phyloP scores from a whole-genome alignment of 2,329 filamentous ascomycete species.

The Botryotinia globosa region DNA sequence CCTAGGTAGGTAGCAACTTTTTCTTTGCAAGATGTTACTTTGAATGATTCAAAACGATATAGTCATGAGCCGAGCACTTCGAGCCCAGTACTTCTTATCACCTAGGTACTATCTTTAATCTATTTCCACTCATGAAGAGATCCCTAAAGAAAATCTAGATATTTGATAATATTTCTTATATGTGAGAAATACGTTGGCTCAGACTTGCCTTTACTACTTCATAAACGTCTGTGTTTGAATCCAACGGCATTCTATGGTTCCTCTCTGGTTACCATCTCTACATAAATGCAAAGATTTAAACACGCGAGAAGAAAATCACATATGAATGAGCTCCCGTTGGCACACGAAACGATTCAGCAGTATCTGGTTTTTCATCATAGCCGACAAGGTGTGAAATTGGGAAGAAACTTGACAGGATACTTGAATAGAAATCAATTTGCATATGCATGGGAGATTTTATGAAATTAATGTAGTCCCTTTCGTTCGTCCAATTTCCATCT shows the following conservation, averaged over 20 bases:
- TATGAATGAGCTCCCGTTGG: slow-evolving; percentile 34
- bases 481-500: slow-evolving; percentile 69
- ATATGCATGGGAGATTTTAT: slow-evolving; percentile 34
- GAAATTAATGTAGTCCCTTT: slow-evolving; percentile 65
- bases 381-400: slow-evolving; percentile 35
- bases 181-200: slow-evolving; percentile 44
- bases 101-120: background rate
- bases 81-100: background rate
- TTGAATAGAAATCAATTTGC: background rate
- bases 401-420: too few relatives aligned
- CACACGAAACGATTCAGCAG: slow-evolving; percentile 58
- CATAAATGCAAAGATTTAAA: slow-evolving; percentile 48
- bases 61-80: background rate
- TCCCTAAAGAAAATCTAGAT: background rate
- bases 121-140: background rate
- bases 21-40: too few relatives aligned
- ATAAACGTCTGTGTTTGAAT: slow-evolving; percentile 30
- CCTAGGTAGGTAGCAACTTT: background rate
- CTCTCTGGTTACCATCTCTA: slow-evolving; percentile 39
- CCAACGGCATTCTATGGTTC: slow-evolving; percentile 32
- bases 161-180: background rate
- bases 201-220: slow-evolving; percentile 60
- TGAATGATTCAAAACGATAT: background rate
- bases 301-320: slow-evolving; percentile 19
- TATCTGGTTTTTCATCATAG: slow-evolving; percentile 72